Base-by-base conservation (phyloP, 1,284 basidiomycete species). In the Golubevia pallescens region DNA sequence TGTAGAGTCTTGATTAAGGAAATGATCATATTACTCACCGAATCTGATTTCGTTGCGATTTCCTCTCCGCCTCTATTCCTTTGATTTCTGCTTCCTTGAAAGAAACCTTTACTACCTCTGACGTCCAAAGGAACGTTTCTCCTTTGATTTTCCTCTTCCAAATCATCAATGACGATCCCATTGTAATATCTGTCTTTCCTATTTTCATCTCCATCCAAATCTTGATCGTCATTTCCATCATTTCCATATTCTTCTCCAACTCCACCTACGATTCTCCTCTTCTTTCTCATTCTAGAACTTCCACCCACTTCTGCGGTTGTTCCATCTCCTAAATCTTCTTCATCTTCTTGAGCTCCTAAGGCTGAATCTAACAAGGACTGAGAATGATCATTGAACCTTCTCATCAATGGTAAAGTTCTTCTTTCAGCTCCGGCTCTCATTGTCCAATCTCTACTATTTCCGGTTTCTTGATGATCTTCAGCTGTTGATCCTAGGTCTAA, bases 401-500 rank as follows among this genome's bases (percentile, higher is more conserved):
- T 66, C 67, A 85, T 75, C 6, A 85, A 60, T 2, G 82, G 81
- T 32, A 85, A 60, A 20, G 74, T 74, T 3, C 75, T 60, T 4
- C 78, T 51, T 57, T 81, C 77, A 6, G 64, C 77, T 1, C 82
- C 82, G 0, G 78, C 75, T 0, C 78, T 66, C 82, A 85, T 85
- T 14, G 82, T 84, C 75, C 75, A 85, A 67, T 85, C 81, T 56
- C 77, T 78, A 34, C 60, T 61, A 54, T 85, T 85, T 2, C 82
- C 82, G 51, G 80, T 82, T 60, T 77, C 73, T 13, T 69, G 70
- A 57, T 84, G 82, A 59, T 85, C 82, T 53, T 82, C 74, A 19
- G 73, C 80, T 0, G 81, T 85, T 34, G 82, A 67, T n/a, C 68
- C 71, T 8, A 85, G 64, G 54, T 85, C 77, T 16, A 85, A 56